Base-by-base conservation (phyloP, 768 basidiomycete species). In the Leccinum rimulosum region DNA sequence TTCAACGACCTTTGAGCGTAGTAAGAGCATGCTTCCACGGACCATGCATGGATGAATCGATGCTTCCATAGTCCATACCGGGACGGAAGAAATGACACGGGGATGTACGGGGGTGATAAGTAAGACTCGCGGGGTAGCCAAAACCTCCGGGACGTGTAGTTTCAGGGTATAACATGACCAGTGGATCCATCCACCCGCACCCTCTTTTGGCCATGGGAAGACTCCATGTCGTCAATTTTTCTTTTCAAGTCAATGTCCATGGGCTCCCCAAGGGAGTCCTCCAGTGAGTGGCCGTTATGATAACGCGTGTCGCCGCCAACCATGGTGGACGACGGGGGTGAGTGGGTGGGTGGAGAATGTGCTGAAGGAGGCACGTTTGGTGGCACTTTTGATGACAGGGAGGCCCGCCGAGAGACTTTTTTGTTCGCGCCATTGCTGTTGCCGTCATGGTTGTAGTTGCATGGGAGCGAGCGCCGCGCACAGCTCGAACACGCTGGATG, bases 401-500 rank as follows among this genome's bases (percentile, higher is more conserved):
- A 85, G 30, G 82, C 77, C 30, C 83, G 80, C 58, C 85, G 78
- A 57, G 67, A 60, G 9, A 76, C 75, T 71, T 84, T 74, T 65
- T 75, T 71, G 50, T 64, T 63, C 35, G 60, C 61, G 22, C 73
- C 71, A 8, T 69, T 71, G 45, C 50, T 58, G 57, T 49, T 64
- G 19, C 74, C 76, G 63, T 91, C 89, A 67, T 92, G 88, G 45
- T 87, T 87, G 74, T 93, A 93, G 71, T 86, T 89, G 78, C 91
- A 93, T 48, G 82, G 79, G 69, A 93, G 79, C 47, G 83, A 82
- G 64, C 91, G 79, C 60, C 89, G 87, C 59, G 86, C 84, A 72
- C 91, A 93, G 74, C 90, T 91, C 55, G 88, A 85, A 70, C 91
- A 93, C 28, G 87, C 82, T 31, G 91, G 91, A 68, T 90, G 89